Evolutionary conservation across 257 asterid genomes (phyloP), one percentile per base, ranked within the genome.

Genomic region (Hygrophila difformis): DNA sequence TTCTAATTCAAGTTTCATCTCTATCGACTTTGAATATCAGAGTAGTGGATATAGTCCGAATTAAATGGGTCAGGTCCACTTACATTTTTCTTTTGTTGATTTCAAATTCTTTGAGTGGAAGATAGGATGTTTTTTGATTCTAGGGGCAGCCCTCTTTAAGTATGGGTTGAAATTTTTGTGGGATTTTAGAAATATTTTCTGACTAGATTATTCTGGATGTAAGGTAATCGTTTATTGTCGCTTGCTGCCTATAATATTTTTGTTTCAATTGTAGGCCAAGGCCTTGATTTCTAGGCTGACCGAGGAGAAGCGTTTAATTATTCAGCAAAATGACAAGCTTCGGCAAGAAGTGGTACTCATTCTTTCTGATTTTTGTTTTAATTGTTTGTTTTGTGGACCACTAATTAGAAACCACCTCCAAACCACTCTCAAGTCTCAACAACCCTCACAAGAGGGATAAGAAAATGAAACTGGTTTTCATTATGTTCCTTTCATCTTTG

Each of bases 291-390:
- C 85, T 44, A 76, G 70, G 84, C 74, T 88, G 75, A 70, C 78
- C 17, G 93, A 72, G 52, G 97, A 88, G 82, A 84, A 77, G 56
- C 80, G 61, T 28, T 53, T 67, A 53, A 84, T 73, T 21, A 47
- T 81, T 31, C 86, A 66, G 71, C 93, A 68, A 73, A 84, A 60
- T 65, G 67, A 59, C 55, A 81, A 69, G 76, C 89, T 88, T 72
- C 89, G 68, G 65, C 82, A 64, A 36, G 79, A 72, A 72, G 46
- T 72, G 69, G 79, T 72, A 72, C 47, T 19, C n/a, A 23, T 18
- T 63, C 46, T 42, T 16, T 35, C 34, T 21, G 33, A 36, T 31
- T 55, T 41, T 17, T 24, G 29, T 14, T 28, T 16, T 57, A 31
- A 8, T n/a, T n/a, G n/a, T n/a, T n/a, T 26, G 53, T 47, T 46